These are phyloP conservation scores for Diaporthe sp. DNA, from an alignment of 2,329 filamentous ascomycete species.

Conservation along the genomic window DNA sequence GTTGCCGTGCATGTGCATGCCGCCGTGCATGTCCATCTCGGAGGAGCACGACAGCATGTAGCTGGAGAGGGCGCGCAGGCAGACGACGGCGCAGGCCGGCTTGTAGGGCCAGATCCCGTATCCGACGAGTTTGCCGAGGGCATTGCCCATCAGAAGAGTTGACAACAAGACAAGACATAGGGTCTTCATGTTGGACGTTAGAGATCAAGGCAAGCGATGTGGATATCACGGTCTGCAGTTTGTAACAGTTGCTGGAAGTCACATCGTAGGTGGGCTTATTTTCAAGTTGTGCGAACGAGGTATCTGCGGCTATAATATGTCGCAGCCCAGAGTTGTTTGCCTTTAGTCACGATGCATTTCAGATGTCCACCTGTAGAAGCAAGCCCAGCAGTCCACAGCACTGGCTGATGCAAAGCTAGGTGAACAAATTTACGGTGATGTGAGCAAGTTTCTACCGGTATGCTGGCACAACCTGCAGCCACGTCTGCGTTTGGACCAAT, in stretches of 20 bases:
- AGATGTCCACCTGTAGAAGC: not conserved
- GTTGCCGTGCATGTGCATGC: not conserved
- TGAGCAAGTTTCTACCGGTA: not conserved
- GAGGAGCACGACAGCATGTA: not conserved
- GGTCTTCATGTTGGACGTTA: not conserved
- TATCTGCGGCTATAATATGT: not conserved
- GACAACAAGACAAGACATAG: not conserved
- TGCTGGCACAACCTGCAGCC: not conserved
- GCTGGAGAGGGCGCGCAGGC: not conserved
- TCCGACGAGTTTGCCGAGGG: constrained; percentile 5
- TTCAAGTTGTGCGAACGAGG: not conserved
- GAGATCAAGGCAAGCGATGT: not conserved
- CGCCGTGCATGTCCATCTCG: not conserved
- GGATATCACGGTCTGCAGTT: not conserved
- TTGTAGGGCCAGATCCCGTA: constrained; percentile 13
- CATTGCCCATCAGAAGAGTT: not conserved
- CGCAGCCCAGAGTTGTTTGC: not conserved
- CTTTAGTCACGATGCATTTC: not conserved
- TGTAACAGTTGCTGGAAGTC: not conserved
- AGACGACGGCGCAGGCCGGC: not conserved
- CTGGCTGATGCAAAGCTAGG: not conserved
- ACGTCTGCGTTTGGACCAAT: not conserved
- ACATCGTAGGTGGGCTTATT: not conserved
- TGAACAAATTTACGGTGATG: not conserved
- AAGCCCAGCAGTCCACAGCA: not conserved